These are phyloP conservation scores for Malassezia pachydermatis DNA, from an alignment of 1,284 basidiomycete species.

Conservation along the genomic window DNA sequence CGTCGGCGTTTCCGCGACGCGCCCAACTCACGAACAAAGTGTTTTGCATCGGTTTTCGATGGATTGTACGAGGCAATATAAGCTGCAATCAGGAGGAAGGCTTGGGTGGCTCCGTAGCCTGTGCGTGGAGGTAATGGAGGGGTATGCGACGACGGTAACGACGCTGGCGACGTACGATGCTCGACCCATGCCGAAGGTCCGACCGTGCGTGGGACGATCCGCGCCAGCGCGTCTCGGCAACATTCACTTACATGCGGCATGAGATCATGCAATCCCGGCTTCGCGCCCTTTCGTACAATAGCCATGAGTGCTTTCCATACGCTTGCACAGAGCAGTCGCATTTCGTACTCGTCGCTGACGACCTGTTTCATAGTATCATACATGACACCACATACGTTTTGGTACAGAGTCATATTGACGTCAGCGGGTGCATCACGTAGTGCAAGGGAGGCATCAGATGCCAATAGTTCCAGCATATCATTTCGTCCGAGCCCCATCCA, in stretches of 20 bases:
- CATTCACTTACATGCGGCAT: constrained; percentile 20
- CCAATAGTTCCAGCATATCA: constrained; percentile 26
- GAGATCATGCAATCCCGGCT: constrained; percentile 8
- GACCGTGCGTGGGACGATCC: constrained; percentile 26
- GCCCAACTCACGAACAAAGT: constrained; percentile 35
- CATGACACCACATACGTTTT: constrained; percentile 19
- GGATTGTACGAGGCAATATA: constrained; percentile 82
- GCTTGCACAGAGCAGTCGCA: constrained; percentile 25
- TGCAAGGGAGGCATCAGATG: background rate
- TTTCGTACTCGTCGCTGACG: constrained; percentile 30
- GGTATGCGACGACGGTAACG: background rate
- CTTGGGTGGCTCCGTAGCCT: constrained; percentile 39
- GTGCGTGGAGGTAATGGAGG: constrained; percentile 6
- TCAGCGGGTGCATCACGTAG: background rate
- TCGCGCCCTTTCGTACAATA: background rate
- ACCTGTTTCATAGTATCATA: constrained; percentile 33
- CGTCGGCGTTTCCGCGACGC: constrained; percentile 20
- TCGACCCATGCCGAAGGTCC: constrained; percentile 33
- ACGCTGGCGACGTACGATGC: background rate
- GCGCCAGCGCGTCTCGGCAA: constrained; percentile 32
- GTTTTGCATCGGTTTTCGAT: constrained; percentile 60
- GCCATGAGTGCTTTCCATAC: constrained; percentile 34
- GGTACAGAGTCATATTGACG: background rate
- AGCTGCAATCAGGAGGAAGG: constrained; percentile 68
- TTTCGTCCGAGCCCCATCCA: constrained; percentile 21